phyloP scores from a whole-genome alignment of 176 grass and related monocot species.

The Eleusine indica region DNA sequence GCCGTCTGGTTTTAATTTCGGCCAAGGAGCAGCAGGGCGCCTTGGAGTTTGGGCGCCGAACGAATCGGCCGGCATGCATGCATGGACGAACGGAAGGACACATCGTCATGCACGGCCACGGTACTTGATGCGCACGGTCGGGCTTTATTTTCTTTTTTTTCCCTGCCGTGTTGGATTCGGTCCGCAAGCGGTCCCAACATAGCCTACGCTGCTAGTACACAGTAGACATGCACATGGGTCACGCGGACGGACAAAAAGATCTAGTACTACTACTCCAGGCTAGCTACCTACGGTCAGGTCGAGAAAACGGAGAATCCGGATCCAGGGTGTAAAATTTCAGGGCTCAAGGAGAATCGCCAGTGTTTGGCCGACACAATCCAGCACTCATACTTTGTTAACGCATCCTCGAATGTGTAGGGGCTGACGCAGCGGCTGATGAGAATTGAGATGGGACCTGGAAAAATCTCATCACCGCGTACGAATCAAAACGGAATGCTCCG shows the following conservation, averaged over 20 bases:
- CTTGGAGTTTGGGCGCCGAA: slow-evolving; percentile 48
- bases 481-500: too few relatives aligned
- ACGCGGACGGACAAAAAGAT: background rate
- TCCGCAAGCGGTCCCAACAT: slow-evolving; percentile 23
- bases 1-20: slow-evolving; percentile 1
- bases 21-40: background rate
- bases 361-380: slow-evolving; percentile 11
- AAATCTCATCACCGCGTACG: background rate
- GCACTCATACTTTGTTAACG: slow-evolving; percentile 10
- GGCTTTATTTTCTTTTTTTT: background rate
- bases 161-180: slow-evolving; percentile 13
- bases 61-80: slow-evolving; percentile 1
- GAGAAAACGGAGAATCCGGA: background rate
- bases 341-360: slow-evolving; percentile 2
- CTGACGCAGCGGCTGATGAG: background rate
- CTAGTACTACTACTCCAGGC: background rate
- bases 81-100: background rate
- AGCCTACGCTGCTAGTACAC: background rate
- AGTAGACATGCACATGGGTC: background rate
- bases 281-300: background rate
- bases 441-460: background rate
- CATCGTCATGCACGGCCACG: background rate
- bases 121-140: slow-evolving; percentile 29
- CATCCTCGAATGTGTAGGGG: background rate
- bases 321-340: background rate